phyloP scores from a whole-genome alignment of 371 early-diverging fungal genomes.

The Mortierella sp. region DNA sequence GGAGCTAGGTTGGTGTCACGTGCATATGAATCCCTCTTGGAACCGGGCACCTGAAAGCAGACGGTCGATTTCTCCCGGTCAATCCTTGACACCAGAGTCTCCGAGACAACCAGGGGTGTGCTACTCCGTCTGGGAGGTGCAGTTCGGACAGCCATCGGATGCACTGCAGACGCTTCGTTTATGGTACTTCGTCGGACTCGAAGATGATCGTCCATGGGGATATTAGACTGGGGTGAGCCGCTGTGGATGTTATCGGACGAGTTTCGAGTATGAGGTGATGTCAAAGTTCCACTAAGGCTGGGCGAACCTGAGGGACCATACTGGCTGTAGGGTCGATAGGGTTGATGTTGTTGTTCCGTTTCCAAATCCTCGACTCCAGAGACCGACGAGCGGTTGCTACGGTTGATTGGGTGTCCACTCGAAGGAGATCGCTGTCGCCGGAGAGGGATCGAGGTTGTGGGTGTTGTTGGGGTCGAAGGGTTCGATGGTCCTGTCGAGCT shows the following conservation, averaged over 20 bases:
- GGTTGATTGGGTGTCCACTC: background rate
- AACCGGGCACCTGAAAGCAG: conserved; percentile 36
- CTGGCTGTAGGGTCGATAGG: background rate
- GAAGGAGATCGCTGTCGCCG: conserved; percentile 17
- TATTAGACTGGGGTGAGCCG: background rate
- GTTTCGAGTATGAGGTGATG: background rate
- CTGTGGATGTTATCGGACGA: background rate
- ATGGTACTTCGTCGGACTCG: conserved; percentile 25
- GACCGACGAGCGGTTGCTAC: conserved; percentile 12
- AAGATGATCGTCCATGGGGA: conserved; percentile 12
- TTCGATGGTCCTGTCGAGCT: conserved; percentile 1
- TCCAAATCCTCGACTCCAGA: conserved; percentile 23
- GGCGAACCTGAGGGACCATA: background rate
- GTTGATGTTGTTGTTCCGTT: conserved; percentile 14
- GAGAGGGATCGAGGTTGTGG: background rate
- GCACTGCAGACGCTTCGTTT: conserved; percentile 11
- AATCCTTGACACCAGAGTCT: conserved; percentile 49
- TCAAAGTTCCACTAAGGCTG: background rate
- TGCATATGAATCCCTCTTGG: conserved; percentile 19
- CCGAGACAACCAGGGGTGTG: conserved; percentile 23
- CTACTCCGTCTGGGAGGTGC: conserved; percentile 29
- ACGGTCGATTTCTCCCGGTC: conserved; percentile 47
- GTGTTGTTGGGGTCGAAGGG: conserved; percentile 5
- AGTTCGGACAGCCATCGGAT: background rate
- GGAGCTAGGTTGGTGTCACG: conserved; percentile 37